Conservation (phyloP, 805 yeast species). For the Ogataea saltuana region DNA sequence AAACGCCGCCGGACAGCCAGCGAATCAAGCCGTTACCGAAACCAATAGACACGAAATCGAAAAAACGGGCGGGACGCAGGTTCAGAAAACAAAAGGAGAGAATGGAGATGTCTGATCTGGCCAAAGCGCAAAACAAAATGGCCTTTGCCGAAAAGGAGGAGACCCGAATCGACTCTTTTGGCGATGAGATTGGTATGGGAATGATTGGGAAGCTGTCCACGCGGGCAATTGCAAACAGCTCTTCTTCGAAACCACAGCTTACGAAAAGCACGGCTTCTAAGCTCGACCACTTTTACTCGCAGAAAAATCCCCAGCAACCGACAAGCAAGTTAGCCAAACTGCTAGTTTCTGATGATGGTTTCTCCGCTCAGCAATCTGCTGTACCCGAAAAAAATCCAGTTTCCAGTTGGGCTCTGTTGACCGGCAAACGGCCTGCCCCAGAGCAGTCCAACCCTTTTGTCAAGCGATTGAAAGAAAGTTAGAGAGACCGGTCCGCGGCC, state of each 20-base stretch:
- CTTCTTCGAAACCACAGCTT: conserved; percentile 11
- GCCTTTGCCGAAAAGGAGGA: conserved; percentile 78
- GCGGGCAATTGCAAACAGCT: conserved; percentile 19
- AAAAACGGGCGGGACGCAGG: conserved; percentile 84
- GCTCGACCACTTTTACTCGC: conserved; percentile 14
- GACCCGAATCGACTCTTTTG: conserved; percentile 60
- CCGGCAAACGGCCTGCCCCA: background rate
- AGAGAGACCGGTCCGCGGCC: too few species aligned
- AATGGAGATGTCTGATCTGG: conserved; percentile 75
- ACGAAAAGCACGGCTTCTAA: conserved; percentile 18
- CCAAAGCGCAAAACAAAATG: conserved; percentile 82
- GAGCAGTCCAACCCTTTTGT: conserved; percentile 39
- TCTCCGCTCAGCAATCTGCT: conserved; percentile 2
- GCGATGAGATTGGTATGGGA: conserved; percentile 84
- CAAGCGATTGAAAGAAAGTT: conserved; percentile 21
- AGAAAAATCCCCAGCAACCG: conserved; percentile 26
- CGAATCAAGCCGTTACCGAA: conserved; percentile 70
- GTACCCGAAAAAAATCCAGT: background rate
- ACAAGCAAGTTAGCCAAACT: conserved; percentile 16
- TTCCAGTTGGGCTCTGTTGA: background rate
- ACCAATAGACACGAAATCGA: conserved; percentile 74
- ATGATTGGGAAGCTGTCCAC: conserved; percentile 48
- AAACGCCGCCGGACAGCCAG: conserved; percentile 71
- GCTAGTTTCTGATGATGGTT: conserved; percentile 11
- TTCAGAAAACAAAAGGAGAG: conserved; percentile 79